Evolutionary conservation across 306 rosid species (phyloP), one percentile per base, ranked within the genome.

Genomic region (Rosa persica): DNA sequence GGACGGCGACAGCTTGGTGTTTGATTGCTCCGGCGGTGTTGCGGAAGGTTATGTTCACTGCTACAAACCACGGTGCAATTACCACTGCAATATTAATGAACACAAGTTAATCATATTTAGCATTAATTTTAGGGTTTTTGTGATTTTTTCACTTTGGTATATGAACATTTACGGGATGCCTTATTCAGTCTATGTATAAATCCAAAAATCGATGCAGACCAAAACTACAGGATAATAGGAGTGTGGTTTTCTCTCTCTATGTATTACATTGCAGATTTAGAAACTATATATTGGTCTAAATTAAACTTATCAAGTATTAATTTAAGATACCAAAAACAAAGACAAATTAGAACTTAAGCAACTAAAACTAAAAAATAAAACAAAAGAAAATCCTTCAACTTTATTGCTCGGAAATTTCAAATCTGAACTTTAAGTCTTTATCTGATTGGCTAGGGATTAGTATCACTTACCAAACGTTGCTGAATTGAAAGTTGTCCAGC

Each of bases 401-500:
- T 42, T 42, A 42, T 42, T 42, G 44, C 8, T 5, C 44, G 1
- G 44, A 42, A 46, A 46, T 46, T 12, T 52, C 6, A 55, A 3
- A 55, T 22, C 4, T 22, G 30, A n/a, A n/a, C 62, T 25, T 61
- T 13, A 27, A 25, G 0, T 12, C 62, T 25, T 61, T 13, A 27
- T 12, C 2, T 4, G 67, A 61, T 60, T 25, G 65, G 6, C 23
- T 60, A 55, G 27, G 61, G 22, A 64, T 57, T 75, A 66, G 22
- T 77, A 51, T 51, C 16, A 51, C 87, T 87, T 87, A 93, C 95
- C 93, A 10, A 91, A 85, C 9, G 98, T 91, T 52, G 97, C 90
- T 7, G 95, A 89, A 70, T 89, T 83, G 87, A 91, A 93, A 64
- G 98, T 91, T 39, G 95, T 91, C 89, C 86, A 87, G 5, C 90